A percentile compares a stretch with the other conserved stretches of the same genome.
Conservation (phyloP, 257 asterid species). For the Primulina eburnea region DNA sequence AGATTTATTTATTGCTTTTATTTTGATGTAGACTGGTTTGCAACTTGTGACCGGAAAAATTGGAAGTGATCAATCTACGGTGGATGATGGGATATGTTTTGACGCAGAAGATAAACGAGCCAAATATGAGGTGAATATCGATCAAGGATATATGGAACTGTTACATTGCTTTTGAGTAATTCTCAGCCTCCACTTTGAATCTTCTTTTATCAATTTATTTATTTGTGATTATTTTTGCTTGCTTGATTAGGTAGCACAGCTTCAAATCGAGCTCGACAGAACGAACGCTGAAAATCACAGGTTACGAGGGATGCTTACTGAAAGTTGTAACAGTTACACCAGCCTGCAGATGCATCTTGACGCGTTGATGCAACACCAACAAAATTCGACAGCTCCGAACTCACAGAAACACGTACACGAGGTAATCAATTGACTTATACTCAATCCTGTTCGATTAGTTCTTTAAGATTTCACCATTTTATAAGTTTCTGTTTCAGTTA, state of each 20-base stretch:
- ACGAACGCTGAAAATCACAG: slow-evolving; percentile 71
- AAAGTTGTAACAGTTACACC: slow-evolving; percentile 54
- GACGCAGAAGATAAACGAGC: slow-evolving; percentile 51
- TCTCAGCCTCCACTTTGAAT: no score
- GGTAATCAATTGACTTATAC: slow-evolving; percentile 22
- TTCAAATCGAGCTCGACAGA: slow-evolving; percentile 55
- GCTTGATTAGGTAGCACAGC: slow-evolving; percentile 43
- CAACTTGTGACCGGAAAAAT: slow-evolving; percentile 75
- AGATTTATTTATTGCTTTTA: not conserved
- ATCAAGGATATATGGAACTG: not conserved
- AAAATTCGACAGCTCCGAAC: slow-evolving; percentile 23
- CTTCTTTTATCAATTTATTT: not conserved
- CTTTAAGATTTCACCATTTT: not conserved
- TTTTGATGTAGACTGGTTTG: slow-evolving; percentile 64
- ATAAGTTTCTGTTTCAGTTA: no score
- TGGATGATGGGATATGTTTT: slow-evolving; percentile 57
- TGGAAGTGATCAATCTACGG: slow-evolving; percentile 79
- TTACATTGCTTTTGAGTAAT: no score
- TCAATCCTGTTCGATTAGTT: not conserved
- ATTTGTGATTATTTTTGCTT: not conserved
- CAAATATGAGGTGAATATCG: slow-evolving; percentile 52
- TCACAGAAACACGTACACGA: slow-evolving; percentile 23
- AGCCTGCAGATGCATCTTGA: slow-evolving; percentile 59
- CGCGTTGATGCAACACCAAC: slow-evolving; percentile 42
- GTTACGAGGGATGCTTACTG: slow-evolving; percentile 72